Percentiles rank a stretch among this genome's conserved stretches.
phyloP scores from a whole-genome alignment of 164 flowering plant species.

The Paratinospora sagittata region DNA sequence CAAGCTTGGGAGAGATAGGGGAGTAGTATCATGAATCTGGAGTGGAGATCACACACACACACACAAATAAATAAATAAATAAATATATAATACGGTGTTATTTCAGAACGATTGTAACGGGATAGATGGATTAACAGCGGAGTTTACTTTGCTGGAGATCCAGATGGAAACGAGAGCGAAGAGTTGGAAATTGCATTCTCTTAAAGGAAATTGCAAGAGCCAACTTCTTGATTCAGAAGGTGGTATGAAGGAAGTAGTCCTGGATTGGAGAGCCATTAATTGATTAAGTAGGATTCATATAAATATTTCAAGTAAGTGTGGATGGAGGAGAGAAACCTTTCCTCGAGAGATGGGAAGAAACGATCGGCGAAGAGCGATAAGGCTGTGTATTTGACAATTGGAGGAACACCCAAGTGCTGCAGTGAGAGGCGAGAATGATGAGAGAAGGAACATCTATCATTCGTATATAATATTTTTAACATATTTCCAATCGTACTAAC shows the following conservation, averaged over 20 bases:
- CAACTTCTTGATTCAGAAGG: slow-evolving; percentile 32
- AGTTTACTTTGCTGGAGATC: slow-evolving; percentile 64
- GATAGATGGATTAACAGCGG: neutral
- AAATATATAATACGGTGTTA: neutral
- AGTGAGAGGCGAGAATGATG: neutral
- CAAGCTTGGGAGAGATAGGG: slow-evolving; percentile 43
- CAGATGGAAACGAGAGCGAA: slow-evolving; percentile 67
- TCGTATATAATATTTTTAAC: neutral
- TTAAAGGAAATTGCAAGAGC: slow-evolving; percentile 51
- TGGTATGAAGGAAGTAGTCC: no score
- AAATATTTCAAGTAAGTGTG: no score
- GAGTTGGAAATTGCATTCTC: slow-evolving; percentile 66
- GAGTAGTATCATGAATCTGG: slow-evolving; percentile 54
- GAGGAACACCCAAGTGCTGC: slow-evolving; percentile 43
- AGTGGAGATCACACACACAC: no score
- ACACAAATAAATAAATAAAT: no score
- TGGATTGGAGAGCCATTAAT: no score
- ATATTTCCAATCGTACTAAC: neutral
- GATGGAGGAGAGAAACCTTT: slow-evolving; percentile 14
- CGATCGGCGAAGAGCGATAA: slow-evolving; percentile 64
- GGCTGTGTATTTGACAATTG: slow-evolving; percentile 68
- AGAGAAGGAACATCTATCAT: neutral
- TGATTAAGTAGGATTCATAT: no score
- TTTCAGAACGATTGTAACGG: neutral
- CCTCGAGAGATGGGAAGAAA: slow-evolving; percentile 39